Percentiles rank a stretch among this genome's conserved stretches.
Conservation (phyloP, 2,329 filamentous ascomycete species). For the Penicillium occitanis region DNA sequence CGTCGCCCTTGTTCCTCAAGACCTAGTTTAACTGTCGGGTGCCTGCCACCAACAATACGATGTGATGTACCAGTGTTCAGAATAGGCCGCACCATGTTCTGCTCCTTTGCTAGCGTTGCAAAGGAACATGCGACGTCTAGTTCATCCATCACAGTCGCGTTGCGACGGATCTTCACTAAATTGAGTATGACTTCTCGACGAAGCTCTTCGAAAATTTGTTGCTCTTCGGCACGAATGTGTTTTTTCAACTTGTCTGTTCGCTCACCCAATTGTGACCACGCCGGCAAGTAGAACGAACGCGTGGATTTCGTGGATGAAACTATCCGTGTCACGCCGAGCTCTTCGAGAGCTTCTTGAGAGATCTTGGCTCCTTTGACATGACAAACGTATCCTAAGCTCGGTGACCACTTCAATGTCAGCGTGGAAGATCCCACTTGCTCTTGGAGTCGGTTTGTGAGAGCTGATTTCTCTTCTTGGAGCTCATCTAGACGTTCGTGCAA, state of each 20-base stretch:
- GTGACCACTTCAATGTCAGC: conserved; percentile 80
- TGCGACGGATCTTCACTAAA: conserved; percentile 80
- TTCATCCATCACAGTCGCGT: conserved; percentile 88
- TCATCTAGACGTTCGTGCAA: conserved; percentile 68
- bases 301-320: conserved; percentile 82
- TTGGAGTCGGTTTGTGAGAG: conserved; percentile 63
- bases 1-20: conserved; percentile 74
- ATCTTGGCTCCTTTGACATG: conserved; percentile 81
- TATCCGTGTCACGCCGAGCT: conserved; percentile 50
- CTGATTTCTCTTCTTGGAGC: conserved; percentile 60
- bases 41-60: conserved; percentile 79
- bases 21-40: conserved; percentile 87
- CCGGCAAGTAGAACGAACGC: conserved; percentile 75
- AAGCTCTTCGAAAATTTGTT: conserved; percentile 71
- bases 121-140: conserved; percentile 88
- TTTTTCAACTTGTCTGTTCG: conserved; percentile 74
- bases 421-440: conserved; percentile 60
- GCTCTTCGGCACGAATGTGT: conserved; percentile 80
- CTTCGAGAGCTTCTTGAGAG: conserved; percentile 46
- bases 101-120: conserved; percentile 73
- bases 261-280: conserved; percentile 80
- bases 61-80: conserved; percentile 66
- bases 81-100: conserved; percentile 69
- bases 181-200: conserved; percentile 75
- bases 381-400: conserved; percentile 83